Percentiles rank a stretch among this genome's conserved stretches.
phyloP scores from a whole-genome alignment of 225 moss, liverwort and hornwort species.

The Asterella californica region DNA sequence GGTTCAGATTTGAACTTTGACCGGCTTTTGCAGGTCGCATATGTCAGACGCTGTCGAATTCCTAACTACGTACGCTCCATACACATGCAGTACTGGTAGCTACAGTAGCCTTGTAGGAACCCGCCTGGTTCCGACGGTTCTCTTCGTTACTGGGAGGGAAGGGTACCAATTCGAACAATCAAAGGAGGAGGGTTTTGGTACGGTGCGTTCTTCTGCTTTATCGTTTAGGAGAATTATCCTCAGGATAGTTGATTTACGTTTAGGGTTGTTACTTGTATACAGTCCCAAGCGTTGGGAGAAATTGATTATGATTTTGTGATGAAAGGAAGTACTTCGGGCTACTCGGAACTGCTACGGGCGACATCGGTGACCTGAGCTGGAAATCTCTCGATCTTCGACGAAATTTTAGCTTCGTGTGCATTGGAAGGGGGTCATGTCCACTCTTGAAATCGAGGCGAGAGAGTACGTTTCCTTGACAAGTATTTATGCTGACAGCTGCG shows the following conservation, averaged over 20 bases:
- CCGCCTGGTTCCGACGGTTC: not conserved
- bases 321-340: not conserved
- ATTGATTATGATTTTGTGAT: not conserved
- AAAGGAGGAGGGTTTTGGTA: not conserved
- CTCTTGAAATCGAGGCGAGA: conserved; percentile 99
- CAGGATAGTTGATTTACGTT: not conserved
- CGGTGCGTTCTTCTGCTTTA: not conserved
- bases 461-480: conserved; percentile 48
- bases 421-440: conserved; percentile 72
- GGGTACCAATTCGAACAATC: not conserved
- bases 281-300: not conserved
- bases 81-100: not conserved
- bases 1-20: no score
- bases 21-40: no score
- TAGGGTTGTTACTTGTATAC: not conserved
- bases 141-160: not conserved
- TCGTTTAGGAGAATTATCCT: no score
- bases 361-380: not conserved
- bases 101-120: no score
- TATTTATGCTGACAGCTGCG: not conserved
- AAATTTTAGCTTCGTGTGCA: not conserved
- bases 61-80: no score
- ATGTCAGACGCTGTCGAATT: no score
- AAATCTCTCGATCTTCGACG: not conserved
- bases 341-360: not conserved